phyloP scores from a whole-genome alignment of 805 yeast species.

The Cyberlindnera mrakii region DNA sequence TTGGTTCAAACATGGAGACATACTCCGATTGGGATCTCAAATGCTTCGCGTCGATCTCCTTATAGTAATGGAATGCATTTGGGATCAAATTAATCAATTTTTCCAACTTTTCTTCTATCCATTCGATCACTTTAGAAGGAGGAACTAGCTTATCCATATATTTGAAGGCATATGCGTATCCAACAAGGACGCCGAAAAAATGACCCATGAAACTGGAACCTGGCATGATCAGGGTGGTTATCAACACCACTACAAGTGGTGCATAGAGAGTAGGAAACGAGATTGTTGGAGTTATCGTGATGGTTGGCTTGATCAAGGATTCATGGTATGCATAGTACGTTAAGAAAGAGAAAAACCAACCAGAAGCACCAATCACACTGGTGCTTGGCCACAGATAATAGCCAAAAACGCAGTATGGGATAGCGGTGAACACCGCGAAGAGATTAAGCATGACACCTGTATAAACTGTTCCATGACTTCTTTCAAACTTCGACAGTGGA shows the following conservation, averaged over 20 bases:
- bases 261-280: constrained; percentile 52
- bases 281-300: constrained; percentile 32
- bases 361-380: constrained; percentile 62
- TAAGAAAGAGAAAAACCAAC: constrained; percentile 64
- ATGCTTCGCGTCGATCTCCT: constrained; percentile 53
- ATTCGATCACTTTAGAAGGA: constrained; percentile 55
- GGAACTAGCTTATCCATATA: constrained; percentile 55
- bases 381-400: constrained; percentile 42
- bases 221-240: constrained; percentile 51
- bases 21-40: constrained; percentile 30
- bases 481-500: constrained; percentile 62
- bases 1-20: constrained; percentile 22
- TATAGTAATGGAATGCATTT: constrained; percentile 45
- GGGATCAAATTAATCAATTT: constrained; percentile 49
- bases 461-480: constrained; percentile 73
- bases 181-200: constrained; percentile 57
- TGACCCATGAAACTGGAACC: constrained; percentile 72
- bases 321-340: constrained; percentile 53
- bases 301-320: constrained; percentile 34
- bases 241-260: constrained; percentile 49
- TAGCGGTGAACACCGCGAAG: constrained; percentile 61
- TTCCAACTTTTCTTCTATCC: constrained; percentile 54
- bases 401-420: constrained; percentile 24
- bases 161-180: constrained; percentile 56
- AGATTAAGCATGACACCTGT: constrained; percentile 77